Evolutionary conservation across 495 filamentous ascomycete genomes (phyloP), one percentile per base, ranked within the genome.

Genomic region (Hypoxylon intermedium): DNA sequence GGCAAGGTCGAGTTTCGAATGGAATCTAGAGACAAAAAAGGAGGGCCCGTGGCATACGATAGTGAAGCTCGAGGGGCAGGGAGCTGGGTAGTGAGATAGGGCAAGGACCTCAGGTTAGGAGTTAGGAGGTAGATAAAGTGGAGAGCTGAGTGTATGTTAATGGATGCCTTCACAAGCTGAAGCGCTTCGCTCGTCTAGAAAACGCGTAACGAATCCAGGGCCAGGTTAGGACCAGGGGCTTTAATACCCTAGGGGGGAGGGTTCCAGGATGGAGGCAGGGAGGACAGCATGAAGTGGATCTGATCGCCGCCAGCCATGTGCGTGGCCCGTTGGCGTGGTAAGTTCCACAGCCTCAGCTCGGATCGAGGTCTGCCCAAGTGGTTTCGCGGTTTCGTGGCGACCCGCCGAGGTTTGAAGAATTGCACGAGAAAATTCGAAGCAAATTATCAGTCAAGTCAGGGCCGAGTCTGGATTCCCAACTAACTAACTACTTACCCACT

Each of bases 251-350:
- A n/a, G n/a, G n/a, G 50, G 58, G 49, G 48, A 7, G 24, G 12
- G 2, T 37, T 31, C 13, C n/a, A 28, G 40, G 31, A 13, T 20
- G 20, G 37, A 20, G 15, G 37, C 11, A 43, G 41, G 26, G 36
- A 23, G 24, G 19, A 37, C 31, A 42, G 56, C 26, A 37, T 9
- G 24, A 9, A 38, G 51, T 60, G 62, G 62, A 57, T 57, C 46
- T 46, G 62, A 65, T 65, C 62, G 45, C 45, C 24, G 34, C 53
- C 42, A 57, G 46, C 62, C 62, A 65, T 65, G 62, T 65, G 62
- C 62, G 42, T 49, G 52, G 49, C 55, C 62, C 45, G 50, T 50
- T 31, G 34, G 37, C 46, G 18, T 65, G 56, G 54, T 56, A 53
- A 44, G 50, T 47, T 38, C 43, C 49, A 53, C 58, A 60, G 28